These are phyloP conservation scores for Thelonectria blattea DNA, from an alignment of 2,329 filamentous ascomycete species.

Conservation along the genomic window DNA sequence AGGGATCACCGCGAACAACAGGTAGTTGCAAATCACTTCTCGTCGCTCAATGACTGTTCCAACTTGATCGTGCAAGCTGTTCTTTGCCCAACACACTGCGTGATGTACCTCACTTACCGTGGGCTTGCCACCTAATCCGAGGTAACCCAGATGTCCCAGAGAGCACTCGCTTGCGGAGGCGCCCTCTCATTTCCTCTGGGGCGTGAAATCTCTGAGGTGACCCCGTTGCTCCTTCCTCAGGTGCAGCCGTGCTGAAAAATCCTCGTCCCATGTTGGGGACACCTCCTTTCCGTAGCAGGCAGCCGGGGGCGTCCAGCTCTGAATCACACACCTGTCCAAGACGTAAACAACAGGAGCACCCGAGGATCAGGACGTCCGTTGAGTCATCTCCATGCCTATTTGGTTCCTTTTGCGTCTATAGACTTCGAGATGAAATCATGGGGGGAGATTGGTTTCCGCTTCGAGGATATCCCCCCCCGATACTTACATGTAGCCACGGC, in stretches of 20 bases:
- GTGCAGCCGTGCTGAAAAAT: neutral
- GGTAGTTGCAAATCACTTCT: too few species aligned
- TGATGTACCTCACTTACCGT: neutral
- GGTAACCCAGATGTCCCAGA: neutral
- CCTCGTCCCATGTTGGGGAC: neutral
- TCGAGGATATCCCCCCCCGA: neutral
- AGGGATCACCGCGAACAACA: too few species aligned
- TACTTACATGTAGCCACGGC: neutral
- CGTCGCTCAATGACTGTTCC: too few species aligned
- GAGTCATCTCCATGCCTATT: neutral
- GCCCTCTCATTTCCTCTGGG: neutral
- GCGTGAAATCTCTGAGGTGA: neutral
- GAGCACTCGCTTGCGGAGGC: neutral
- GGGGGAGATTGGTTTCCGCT: neutral
- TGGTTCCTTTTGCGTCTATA: neutral
- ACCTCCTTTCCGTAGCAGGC: too few species aligned
- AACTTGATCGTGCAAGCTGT: neutral
- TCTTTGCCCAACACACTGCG: neutral
- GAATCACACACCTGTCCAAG: neutral
- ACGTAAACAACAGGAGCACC: neutral
- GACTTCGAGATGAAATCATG: neutral
- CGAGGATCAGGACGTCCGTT: neutral
- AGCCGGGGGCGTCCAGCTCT: neutral
- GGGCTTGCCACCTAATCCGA: neutral
- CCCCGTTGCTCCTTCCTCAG: neutral